Evolutionary conservation across 116 monocot species (phyloP).

Genomic region (Cymodocea nodosa): DNA sequence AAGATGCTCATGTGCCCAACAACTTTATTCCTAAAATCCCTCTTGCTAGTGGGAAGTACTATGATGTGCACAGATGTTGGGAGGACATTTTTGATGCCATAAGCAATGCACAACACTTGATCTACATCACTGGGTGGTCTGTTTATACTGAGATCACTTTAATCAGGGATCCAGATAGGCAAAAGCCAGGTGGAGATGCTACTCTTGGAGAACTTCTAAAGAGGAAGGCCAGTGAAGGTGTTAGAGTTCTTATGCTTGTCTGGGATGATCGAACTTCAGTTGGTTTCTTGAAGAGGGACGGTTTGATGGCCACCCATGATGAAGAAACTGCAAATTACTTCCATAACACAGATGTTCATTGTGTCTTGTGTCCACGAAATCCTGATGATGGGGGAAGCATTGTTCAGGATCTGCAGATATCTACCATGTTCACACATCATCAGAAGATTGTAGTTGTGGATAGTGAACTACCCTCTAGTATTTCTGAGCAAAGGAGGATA

Average conservation of each 20-base stretch:
- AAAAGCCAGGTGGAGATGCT: constrained; percentile 20
- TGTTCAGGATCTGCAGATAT: constrained; percentile 40
- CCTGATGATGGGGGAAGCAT: constrained; percentile 41
- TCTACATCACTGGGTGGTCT: constrained; percentile 61
- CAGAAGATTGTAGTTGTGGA: constrained; percentile 53
- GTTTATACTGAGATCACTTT: constrained; percentile 40
- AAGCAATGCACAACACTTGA: constrained; percentile 23
- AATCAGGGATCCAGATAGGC: constrained; percentile 25
- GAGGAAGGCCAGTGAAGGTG: constrained; percentile 44
- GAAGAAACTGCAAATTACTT: constrained; percentile 50
- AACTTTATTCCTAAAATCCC: constrained; percentile 22
- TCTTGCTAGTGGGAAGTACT: constrained; percentile 19
- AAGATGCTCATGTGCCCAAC: constrained; percentile 45
- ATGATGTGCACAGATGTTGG: constrained; percentile 52
- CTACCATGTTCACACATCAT: constrained; percentile 66
- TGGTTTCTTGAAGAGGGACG: constrained; percentile 36
- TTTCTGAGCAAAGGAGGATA: constrained; percentile 19
- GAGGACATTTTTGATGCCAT: constrained; percentile 53
- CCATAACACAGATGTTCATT: constrained; percentile 27
- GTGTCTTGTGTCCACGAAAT: constrained; percentile 51
- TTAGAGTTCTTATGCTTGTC: constrained; percentile 48
- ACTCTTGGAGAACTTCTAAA: constrained; percentile 52
- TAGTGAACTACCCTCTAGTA: constrained; percentile 13
- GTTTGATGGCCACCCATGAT: constrained; percentile 66
- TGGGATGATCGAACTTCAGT: constrained; percentile 62